Evolutionary conservation across 176 grass and related monocot genomes (phyloP), one percentile per base, ranked within the genome.

Genomic region (Oryza rufipogon): DNA sequence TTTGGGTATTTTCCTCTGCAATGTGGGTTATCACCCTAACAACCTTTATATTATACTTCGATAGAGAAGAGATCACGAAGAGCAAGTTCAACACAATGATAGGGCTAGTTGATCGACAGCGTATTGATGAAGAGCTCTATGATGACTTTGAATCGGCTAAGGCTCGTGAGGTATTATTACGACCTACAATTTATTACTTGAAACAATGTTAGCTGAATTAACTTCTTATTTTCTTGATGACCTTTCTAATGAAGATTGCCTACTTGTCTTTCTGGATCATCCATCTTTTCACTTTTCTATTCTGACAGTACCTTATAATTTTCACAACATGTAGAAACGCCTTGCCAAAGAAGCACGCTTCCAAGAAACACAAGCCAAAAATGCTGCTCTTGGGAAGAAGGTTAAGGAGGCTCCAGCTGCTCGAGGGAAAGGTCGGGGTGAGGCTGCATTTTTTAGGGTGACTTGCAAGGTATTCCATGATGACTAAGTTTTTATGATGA

Each of bases 131-230:
- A 83, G 92, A 81, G 42, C 91, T 98, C 19, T 95, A 98, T 82
- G 95, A 98, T 95, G 95, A 95, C 90, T 98, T 98, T 95, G 95
- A 98, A 71, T 95, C 92, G 58, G 77, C 77, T 79, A 98, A 98
- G 84, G 92, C 87, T 87, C 95, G 95, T 63, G 95, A 98, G 95
- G 95, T 98, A 82, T 34, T 26, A 47, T 38, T 87, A 8, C 1
- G 8, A 26, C 10, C 61, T 39, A 12, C 38, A 51, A 51, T 32
- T 66, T 54, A 52, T 46, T 66, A 56, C 49, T 74, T 88, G 36
- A 7, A 12, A 77, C 39, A 68, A 52, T 42, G 58, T 68, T 41
- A 70, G 9, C 19, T 77, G 20, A 77, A 5, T 65, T 56, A 61
- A n/a, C 45, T 80, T 63, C 71, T 70, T 10, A 60, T 73, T 61